Base-by-base conservation (phyloP, 1,284 basidiomycete genomes). In the Caloboletus firmus region DNA sequence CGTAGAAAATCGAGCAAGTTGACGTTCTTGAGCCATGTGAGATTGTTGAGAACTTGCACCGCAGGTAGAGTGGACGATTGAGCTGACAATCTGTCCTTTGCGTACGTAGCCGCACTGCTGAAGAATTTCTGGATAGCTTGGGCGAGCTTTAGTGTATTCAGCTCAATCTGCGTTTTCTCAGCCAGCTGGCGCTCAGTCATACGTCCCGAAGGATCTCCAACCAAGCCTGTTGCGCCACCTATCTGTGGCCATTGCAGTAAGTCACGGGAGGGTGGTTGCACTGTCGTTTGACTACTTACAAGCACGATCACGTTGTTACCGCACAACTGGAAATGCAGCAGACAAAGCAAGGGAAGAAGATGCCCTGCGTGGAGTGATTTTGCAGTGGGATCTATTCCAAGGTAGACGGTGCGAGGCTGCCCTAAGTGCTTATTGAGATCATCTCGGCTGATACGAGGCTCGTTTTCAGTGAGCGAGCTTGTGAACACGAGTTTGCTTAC, bases 181-280 rank as follows among this genome's bases (percentile, higher is more conserved):
- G 93, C 82, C 1, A 86, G 79, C 51, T 85, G 83, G 17, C 97
- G 85, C 70, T 98, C 97, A 0, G 85, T 86, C 2, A 82, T 81
- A 30, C 95, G 81, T 1, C 97, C 97, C 1, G 93, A 95, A 2
- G 97, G 97, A 68, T 99, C 97, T 8, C 97, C 97, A 32, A 99
- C 90, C n/a, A 89, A 83, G 3, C 95, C 97, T 0, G 97, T 98
- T 2, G 94, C 96, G 0, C 95, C 95, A 34, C 96, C 96, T 68
- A 98, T 90, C 95, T 98, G 64, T 57, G 22, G 30, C n/a, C 24
- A n/a, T n/a, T n/a, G n/a, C 43, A 49, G 31, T 57, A 20, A 45
- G 55, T 45, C 42, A 39, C 13, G 28, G 9, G 26, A 57, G 24
- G 26, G 30, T 1, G 9, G 2, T 54, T 62, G 45, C 13, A 24